phyloP scores from a whole-genome alignment of 2,329 filamentous ascomycete species.

The Fusarium domesticum region DNA sequence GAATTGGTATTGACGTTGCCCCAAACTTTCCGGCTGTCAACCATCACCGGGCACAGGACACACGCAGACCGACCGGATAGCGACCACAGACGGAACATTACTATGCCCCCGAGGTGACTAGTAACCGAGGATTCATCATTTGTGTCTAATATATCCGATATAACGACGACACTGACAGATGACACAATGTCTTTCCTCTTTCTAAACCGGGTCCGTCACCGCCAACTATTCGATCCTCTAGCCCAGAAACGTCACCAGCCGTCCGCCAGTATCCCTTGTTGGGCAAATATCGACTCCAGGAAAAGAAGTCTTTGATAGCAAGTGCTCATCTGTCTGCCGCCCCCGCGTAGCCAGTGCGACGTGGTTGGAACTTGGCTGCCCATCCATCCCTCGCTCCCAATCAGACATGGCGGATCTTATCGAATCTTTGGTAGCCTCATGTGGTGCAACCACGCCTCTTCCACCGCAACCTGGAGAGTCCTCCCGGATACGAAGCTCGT shows the following conservation, averaged over 20 bases:
- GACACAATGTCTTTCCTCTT: neutral
- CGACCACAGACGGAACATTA: neutral
- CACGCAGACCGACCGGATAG: neutral
- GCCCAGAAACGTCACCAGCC: neutral
- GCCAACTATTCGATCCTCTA: neutral
- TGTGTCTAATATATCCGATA: neutral
- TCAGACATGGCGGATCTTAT: neutral
- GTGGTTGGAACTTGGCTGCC: neutral
- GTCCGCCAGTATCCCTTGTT: too few species aligned
- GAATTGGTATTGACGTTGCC: neutral
- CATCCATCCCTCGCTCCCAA: neutral
- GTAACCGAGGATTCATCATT: neutral
- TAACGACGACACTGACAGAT: neutral
- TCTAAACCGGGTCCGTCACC: neutral
- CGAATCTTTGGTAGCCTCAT: slow-evolving; percentile 1
- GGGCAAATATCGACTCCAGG: neutral
- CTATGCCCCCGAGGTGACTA: neutral
- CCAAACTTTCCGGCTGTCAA: neutral
- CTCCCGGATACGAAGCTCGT: neutral
- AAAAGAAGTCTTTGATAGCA: neutral
- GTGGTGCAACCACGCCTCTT: slow-evolving; percentile 1
- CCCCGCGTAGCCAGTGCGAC: neutral
- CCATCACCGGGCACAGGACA: neutral
- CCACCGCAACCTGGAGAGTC: neutral
- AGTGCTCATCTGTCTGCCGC: neutral